phyloP scores from a whole-genome alignment of 2,329 filamentous ascomycete species.

The Stemphylium lycopersici region DNA sequence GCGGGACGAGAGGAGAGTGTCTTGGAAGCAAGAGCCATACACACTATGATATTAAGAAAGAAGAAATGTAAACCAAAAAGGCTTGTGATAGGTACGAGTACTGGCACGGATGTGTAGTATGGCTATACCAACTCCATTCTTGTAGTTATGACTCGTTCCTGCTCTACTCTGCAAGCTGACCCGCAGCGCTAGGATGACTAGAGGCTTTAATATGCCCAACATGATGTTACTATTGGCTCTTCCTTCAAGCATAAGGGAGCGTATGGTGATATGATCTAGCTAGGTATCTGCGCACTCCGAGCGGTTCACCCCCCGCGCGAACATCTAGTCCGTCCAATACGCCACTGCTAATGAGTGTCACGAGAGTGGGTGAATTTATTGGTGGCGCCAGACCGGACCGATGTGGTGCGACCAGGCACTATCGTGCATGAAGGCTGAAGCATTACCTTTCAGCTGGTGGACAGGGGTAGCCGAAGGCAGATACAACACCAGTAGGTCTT shows the following conservation, averaged over 20 bases:
- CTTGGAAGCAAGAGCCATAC: slow-evolving; percentile 37
- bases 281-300: neutral
- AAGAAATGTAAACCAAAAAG: neutral
- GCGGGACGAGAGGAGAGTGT: slow-evolving; percentile 46
- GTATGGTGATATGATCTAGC: neutral
- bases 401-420: slow-evolving; percentile 1
- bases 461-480: slow-evolving; percentile 10
- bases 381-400: slow-evolving; percentile 10
- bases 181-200: too few species aligned
- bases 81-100: neutral
- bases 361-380: neutral
- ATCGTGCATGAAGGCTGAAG: slow-evolving; percentile 7
- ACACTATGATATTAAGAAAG: slow-evolving; percentile 17
- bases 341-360: neutral
- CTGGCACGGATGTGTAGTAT: neutral
- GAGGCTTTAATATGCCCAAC: too few species aligned
- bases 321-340: neutral
- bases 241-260: too few species aligned
- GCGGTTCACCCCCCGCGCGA: neutral
- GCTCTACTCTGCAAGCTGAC: too few species aligned
- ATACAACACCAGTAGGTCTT: neutral
- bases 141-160: neutral
- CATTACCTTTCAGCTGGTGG: slow-evolving; percentile 8
- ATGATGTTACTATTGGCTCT: too few species aligned
- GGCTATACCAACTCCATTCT: neutral